Conservation (phyloP, 2,329 filamentous ascomycete species). For the Geoglossum cookeanum region DNA sequence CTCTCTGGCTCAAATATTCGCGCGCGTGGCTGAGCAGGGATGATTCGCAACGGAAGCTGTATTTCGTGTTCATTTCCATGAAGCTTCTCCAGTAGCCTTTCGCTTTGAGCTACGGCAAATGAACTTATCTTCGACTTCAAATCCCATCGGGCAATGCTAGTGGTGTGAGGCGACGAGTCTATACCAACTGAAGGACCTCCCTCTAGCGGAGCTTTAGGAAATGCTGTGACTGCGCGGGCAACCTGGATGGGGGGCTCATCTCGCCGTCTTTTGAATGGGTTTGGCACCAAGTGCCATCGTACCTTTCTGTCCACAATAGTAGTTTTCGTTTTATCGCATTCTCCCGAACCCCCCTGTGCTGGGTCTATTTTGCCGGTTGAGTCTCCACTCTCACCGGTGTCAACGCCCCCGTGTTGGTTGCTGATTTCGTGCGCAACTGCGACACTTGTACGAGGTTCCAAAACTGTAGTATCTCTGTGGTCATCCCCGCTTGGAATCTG, state of each 20-base stretch:
- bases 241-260: neutral
- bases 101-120: neutral
- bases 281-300: neutral
- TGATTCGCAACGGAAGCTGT: neutral
- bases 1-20: neutral
- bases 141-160: neutral
- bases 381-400: neutral
- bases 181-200: neutral
- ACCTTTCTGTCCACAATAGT: neutral
- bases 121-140: neutral
- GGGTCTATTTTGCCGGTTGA: neutral
- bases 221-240: neutral
- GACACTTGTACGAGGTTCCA: neutral
- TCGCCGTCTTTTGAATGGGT: conserved; percentile 3
- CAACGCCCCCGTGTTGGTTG: neutral
- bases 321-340: neutral
- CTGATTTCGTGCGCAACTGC: neutral
- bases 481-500: neutral
- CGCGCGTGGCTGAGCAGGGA: neutral
- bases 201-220: neutral
- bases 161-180: neutral
- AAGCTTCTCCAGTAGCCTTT: neutral
- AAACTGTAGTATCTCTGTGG: neutral
- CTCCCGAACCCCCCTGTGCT: neutral
- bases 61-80: neutral